Evolutionary conservation across 192 early-diverging fungal species (phyloP).

Genomic region (Coemansia sp.): DNA sequence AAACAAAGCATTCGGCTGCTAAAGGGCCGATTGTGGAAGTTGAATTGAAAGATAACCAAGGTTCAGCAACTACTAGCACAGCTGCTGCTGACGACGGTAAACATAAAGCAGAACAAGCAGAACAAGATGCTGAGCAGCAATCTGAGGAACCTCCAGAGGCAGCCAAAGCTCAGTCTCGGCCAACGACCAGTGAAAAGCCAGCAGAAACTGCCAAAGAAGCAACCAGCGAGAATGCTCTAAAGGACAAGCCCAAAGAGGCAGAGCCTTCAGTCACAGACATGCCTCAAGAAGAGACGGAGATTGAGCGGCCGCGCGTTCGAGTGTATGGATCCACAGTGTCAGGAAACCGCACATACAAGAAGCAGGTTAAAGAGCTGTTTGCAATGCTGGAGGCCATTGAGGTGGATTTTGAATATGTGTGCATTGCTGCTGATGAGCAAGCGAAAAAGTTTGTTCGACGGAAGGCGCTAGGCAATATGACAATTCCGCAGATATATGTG

Average conservation of each 20-base stretch:
- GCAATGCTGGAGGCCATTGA: conserved; percentile 50
- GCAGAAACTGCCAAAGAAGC: conserved; percentile 1
- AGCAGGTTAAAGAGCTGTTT: conserved; percentile 46
- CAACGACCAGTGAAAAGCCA: background rate
- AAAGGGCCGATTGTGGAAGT: background rate
- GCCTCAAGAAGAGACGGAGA: background rate
- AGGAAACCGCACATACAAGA: conserved; percentile 52
- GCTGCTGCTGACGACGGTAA: no score
- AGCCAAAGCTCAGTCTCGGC: background rate
- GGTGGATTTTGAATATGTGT: conserved; percentile 56
- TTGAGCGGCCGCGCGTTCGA: conserved; percentile 44
- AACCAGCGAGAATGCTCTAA: background rate
- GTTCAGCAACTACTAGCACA: background rate
- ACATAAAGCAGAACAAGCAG: no score
- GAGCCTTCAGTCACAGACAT: background rate
- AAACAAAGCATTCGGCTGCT: background rate
- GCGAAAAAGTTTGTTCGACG: conserved; percentile 54
- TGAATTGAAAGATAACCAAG: background rate
- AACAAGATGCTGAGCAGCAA: no score
- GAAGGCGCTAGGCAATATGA: conserved; percentile 53
- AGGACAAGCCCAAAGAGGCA: background rate
- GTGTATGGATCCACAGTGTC: conserved; percentile 52
- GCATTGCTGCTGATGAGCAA: conserved; percentile 52
- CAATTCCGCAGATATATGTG: conserved; percentile 53
- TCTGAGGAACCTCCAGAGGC: no score